These are phyloP conservation scores for Globisporangium iwayamae DNA, from an alignment of 352 stramenopile species.

Conservation along the genomic window DNA sequence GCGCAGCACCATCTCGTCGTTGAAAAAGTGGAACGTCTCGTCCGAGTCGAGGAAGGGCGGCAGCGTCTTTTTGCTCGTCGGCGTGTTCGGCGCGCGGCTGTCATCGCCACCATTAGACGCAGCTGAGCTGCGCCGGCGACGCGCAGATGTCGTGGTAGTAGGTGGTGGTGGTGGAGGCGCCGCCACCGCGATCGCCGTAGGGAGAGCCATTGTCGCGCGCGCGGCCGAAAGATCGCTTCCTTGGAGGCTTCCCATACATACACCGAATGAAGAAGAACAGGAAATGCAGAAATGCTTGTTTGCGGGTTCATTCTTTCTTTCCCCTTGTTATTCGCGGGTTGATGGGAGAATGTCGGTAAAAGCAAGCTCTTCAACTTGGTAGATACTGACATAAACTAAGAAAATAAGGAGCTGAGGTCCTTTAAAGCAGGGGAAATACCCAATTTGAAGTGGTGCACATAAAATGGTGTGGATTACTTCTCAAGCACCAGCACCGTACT, in stretches of 20 bases:
- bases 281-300: constrained; percentile 1
- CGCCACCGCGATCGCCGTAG: neutral
- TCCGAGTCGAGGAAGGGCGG: constrained; percentile 43
- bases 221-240: constrained; percentile 10
- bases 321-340: too few species aligned
- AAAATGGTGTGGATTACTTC: constrained; percentile 10
- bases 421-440: neutral
- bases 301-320: neutral
- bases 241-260: constrained; percentile 4
- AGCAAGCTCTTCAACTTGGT: neutral
- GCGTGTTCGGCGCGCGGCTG: constrained; percentile 1
- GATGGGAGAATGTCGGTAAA: constrained; percentile 2
- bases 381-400: neutral
- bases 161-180: neutral
- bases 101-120: neutral
- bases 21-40: constrained; percentile 71
- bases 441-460: neutral
- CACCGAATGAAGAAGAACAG: neutral
- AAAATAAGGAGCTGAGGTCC: neutral
- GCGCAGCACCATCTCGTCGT: constrained; percentile 49
- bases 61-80: constrained; percentile 13
- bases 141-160: neutral
- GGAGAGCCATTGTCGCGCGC: neutral
- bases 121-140: constrained; percentile 9
- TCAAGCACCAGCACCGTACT: neutral